Percentiles rank a stretch among this genome's conserved stretches.
These are phyloP conservation scores for Coemansia sp. DNA, from an alignment of 192 early-diverging fungal species.

Conservation along the genomic window DNA sequence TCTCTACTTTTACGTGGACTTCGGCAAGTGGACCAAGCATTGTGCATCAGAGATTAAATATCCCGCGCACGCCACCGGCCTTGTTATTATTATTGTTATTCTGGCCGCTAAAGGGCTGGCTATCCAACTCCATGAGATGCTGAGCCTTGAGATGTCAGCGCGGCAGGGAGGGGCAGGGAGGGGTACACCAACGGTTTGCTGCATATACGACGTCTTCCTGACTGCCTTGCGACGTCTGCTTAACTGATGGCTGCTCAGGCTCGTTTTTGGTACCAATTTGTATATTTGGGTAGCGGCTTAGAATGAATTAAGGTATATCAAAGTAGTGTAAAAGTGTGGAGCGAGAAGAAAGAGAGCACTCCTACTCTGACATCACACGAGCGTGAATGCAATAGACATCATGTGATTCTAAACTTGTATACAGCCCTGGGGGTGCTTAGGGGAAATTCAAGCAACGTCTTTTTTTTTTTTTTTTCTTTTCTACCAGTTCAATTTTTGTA, in stretches of 20 bases:
- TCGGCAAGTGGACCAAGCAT: slow-evolving; percentile 48
- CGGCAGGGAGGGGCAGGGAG: slow-evolving; percentile 45
- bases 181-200: slow-evolving; percentile 26
- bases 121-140: slow-evolving; percentile 20
- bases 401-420: neutral
- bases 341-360: no score
- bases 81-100: slow-evolving; percentile 17
- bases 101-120: neutral
- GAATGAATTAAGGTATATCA: neutral
- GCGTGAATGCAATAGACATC: neutral
- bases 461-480: neutral
- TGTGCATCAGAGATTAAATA: slow-evolving; percentile 44
- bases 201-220: slow-evolving; percentile 19
- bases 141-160: slow-evolving; percentile 35
- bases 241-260: no score
- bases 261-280: no score
- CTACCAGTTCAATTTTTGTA: neutral
- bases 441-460: neutral
- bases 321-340: neutral
- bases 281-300: no score
- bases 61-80: slow-evolving; percentile 22
- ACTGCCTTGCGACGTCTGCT: slow-evolving; percentile 38
- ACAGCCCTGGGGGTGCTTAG: neutral
- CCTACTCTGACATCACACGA: no score
- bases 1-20: slow-evolving; percentile 36